Conservation (phyloP, 148 eudicot genomes). For the Rhododendron molle region DNA sequence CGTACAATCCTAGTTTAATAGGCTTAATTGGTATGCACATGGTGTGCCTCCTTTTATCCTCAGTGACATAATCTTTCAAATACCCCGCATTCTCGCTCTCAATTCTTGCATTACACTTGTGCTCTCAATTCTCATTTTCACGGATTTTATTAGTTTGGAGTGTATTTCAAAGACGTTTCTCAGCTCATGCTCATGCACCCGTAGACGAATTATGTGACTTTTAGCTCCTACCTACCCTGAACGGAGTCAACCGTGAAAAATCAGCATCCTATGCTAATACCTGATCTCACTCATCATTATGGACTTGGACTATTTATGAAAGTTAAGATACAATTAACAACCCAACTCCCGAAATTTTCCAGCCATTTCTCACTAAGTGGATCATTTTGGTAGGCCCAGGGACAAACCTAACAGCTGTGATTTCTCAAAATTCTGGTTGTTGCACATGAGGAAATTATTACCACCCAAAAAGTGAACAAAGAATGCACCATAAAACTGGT, state of each 20-base stretch:
- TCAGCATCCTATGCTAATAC: neutral
- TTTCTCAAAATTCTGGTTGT: slow-evolving; percentile 4
- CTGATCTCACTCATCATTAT: neutral
- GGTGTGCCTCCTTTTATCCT: neutral
- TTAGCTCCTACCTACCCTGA: neutral
- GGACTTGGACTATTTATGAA: neutral
- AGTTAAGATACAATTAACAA: neutral
- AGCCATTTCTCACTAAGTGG: slow-evolving; percentile 7
- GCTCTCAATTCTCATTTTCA: neutral
- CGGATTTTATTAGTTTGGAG: too few species aligned
- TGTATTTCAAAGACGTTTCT: too few species aligned
- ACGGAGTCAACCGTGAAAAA: neutral
- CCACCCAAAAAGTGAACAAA: neutral
- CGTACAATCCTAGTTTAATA: neutral
- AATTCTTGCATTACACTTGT: too few species aligned
- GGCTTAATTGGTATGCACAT: neutral
- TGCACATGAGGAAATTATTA: slow-evolving; percentile 22
- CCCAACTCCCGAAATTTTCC: neutral
- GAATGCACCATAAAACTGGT: neutral
- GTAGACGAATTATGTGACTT: neutral
- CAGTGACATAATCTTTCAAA: too few species aligned
- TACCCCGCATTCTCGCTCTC: too few species aligned
- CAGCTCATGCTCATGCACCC: neutral
- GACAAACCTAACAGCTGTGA: neutral
- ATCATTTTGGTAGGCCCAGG: slow-evolving; percentile 12